A percentile compares a stretch with the other conserved stretches of the same genome.
Conservation (phyloP, 495 filamentous ascomycete species). For the Xylaria longipes region DNA sequence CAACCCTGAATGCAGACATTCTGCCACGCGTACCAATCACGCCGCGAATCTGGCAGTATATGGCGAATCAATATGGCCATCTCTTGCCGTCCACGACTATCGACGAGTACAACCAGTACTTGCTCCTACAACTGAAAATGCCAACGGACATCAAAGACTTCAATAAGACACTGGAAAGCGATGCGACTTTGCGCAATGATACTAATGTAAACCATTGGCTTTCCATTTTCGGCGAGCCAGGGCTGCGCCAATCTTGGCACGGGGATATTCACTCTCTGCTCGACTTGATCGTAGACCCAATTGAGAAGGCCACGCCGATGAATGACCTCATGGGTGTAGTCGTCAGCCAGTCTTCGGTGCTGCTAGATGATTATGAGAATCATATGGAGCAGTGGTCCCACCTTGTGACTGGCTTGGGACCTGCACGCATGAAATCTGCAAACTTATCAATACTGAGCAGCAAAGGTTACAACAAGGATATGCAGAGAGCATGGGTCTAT, state of each 20-base stretch:
- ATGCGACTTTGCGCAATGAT: constrained; percentile 25
- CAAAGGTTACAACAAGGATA: neutral
- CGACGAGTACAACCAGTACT: constrained; percentile 9
- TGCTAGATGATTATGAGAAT: constrained; percentile 31
- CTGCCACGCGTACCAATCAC: constrained; percentile 31
- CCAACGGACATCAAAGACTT: constrained; percentile 25
- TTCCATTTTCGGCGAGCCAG: constrained; percentile 23
- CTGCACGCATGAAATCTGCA: neutral
- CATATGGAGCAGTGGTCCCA: constrained; percentile 21
- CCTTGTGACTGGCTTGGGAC: constrained; percentile 19
- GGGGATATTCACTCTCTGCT: neutral
- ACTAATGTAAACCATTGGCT: constrained; percentile 32
- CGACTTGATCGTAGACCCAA: neutral
- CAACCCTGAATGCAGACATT: constrained; percentile 22
- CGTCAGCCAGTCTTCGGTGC: constrained; percentile 26
- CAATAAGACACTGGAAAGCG: constrained; percentile 23
- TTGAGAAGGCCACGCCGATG: neutral
- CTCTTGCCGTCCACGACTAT: constrained; percentile 17
- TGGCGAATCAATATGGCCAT: constrained; percentile 21
- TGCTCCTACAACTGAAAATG: constrained; percentile 10
- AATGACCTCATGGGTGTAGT: constrained; percentile 19
- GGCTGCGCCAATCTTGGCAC: neutral
- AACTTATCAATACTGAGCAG: neutral
- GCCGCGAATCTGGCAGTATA: constrained; percentile 22
- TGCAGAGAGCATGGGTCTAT: neutral